Conservation (phyloP, 495 filamentous ascomycete genomes). For the Bacidia rubella region DNA sequence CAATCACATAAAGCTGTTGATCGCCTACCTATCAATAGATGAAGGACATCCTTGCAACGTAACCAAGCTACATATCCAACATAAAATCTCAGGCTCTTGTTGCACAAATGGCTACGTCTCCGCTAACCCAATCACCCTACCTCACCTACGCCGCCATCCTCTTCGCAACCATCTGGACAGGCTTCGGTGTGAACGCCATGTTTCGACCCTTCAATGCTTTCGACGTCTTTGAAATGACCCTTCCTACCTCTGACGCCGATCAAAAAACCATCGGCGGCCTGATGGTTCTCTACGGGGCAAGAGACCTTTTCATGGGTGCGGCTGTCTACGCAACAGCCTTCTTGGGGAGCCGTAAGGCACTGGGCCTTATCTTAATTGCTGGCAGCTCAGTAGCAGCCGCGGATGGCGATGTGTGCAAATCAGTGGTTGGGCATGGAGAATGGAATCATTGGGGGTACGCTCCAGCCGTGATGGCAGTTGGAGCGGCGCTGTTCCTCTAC, state of each 20-base stretch:
- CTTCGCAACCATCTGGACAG: constrained; percentile 32
- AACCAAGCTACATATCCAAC: neutral
- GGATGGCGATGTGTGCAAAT: constrained; percentile 34
- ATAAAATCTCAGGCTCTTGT: too few relatives aligned
- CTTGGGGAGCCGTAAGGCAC: constrained; percentile 20
- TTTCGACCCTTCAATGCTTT: constrained; percentile 31
- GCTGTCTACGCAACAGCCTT: constrained; percentile 20
- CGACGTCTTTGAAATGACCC: constrained; percentile 31
- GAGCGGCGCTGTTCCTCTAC: constrained; percentile 21
- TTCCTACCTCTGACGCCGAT: constrained; percentile 22
- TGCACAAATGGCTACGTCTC: neutral
- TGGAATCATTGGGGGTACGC: constrained; percentile 46
- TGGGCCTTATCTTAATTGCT: constrained; percentile 34
- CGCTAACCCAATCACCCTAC: neutral
- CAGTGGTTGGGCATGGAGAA: constrained; percentile 25
- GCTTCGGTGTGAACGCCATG: constrained; percentile 37
- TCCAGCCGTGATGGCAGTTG: constrained; percentile 27
- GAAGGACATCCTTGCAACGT: too few relatives aligned
- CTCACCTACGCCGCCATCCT: constrained; percentile 20
- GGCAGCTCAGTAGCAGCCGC: constrained; percentile 29
- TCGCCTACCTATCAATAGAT: too few relatives aligned
- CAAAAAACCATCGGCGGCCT: constrained; percentile 27
- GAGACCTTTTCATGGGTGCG: constrained; percentile 41
- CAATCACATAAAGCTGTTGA: too few relatives aligned
- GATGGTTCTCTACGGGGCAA: constrained; percentile 35